phyloP scores from a whole-genome alignment of 2,329 filamentous ascomycete genomes.

The Alternaria gansuensis region DNA sequence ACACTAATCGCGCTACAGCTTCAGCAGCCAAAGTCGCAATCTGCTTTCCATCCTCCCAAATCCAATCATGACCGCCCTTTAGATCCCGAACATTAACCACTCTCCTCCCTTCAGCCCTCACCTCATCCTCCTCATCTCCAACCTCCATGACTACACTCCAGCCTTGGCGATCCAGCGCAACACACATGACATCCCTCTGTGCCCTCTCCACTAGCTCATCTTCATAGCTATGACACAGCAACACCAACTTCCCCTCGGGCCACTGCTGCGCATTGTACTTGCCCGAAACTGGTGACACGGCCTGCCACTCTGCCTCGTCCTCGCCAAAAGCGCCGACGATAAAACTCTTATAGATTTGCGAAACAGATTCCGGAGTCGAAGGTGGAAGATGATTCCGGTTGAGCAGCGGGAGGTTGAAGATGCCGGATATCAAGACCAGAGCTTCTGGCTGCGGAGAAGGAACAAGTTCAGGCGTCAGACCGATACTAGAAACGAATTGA shows the following conservation, averaged over 20 bases:
- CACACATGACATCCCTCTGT: constrained; percentile 67
- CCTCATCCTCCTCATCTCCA: constrained; percentile 38
- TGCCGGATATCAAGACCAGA: constrained; percentile 70
- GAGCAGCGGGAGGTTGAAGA: constrained; percentile 71
- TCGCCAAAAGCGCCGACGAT: constrained; percentile 68
- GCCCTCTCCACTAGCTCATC: constrained; percentile 63
- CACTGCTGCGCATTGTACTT: constrained; percentile 56
- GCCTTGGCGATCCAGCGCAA: constrained; percentile 57
- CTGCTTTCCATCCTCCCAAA: constrained; percentile 69
- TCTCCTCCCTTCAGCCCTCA: constrained; percentile 37
- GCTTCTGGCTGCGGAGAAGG: constrained; percentile 44
- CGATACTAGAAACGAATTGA: constrained; percentile 58
- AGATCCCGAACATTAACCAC: constrained; percentile 58
- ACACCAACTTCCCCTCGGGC: constrained; percentile 50
- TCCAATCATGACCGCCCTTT: constrained; percentile 68
- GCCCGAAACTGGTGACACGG: constrained; percentile 62
- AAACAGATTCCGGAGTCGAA: constrained; percentile 30
- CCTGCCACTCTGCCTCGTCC: constrained; percentile 29
- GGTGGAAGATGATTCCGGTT: constrained; percentile 55
- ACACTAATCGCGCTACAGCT: constrained; percentile 33
- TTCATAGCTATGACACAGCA: constrained; percentile 58
- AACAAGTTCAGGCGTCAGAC: constrained; percentile 6
- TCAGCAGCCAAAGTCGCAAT: constrained; percentile 58
- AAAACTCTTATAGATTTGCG: constrained; percentile 66
- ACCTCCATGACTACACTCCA: constrained; percentile 47